phyloP scores from a whole-genome alignment of 2,329 filamentous ascomycete genomes.

The Atkinsonella hypoxylon region DNA sequence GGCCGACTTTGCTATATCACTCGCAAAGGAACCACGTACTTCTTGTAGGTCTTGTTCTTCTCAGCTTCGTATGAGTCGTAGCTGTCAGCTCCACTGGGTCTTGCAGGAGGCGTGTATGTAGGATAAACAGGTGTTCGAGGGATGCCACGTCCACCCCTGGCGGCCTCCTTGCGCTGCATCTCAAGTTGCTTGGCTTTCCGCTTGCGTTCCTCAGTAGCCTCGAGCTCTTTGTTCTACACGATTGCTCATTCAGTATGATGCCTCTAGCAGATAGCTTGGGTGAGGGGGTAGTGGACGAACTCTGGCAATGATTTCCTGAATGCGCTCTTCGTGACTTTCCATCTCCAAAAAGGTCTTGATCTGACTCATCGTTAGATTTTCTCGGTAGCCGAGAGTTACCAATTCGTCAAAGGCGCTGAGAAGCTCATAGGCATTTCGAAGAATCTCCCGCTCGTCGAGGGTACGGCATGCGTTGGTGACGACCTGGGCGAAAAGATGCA shows the following conservation, averaged over 20 bases:
- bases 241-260: conserved; percentile 12
- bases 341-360: conserved; percentile 99
- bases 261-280: no score
- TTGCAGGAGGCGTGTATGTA: conserved; percentile 71
- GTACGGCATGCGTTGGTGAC: conserved; percentile 94
- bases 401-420: conserved; percentile 96
- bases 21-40: conserved; percentile 36
- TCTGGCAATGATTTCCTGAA: conserved; percentile 92
- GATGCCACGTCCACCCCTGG: conserved; percentile 57
- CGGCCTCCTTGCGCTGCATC: conserved; percentile 95
- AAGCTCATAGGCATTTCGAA: conserved; percentile 90
- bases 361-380: conserved; percentile 91
- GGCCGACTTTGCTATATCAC: neutral
- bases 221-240: conserved; percentile 86
- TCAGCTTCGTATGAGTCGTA: conserved; percentile 95
- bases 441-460: conserved; percentile 88
- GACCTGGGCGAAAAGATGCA: conserved; percentile 95
- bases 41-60: conserved; percentile 84
- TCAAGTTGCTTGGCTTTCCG: conserved; percentile 97
- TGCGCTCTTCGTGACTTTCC: conserved; percentile 98
- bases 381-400: conserved; percentile 87
- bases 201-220: conserved; percentile 96
- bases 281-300: conserved; percentile 32
- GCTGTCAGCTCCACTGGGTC: conserved; percentile 62
- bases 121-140: conserved; percentile 75